phyloP scores from a whole-genome alignment of 306 rosid species.

The Neltuma alba region DNA sequence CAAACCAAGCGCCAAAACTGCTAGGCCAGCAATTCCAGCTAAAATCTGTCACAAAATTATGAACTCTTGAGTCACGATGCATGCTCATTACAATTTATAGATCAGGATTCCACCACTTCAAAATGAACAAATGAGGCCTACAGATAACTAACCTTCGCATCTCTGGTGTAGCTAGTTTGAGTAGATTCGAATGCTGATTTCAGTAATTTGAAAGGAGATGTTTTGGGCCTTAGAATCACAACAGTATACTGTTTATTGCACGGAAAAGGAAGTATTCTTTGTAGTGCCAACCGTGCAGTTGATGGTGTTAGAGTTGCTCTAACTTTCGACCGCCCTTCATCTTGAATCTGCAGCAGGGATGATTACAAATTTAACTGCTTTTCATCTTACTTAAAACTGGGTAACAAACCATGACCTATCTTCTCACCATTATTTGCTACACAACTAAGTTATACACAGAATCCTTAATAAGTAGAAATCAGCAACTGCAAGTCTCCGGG shows the following conservation, averaged over 20 bases:
- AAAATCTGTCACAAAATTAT: slow-evolving; percentile 61
- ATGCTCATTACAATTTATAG: neutral
- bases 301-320: slow-evolving; percentile 63
- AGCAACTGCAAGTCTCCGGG: neutral
- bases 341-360: slow-evolving; percentile 63
- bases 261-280: slow-evolving; percentile 79
- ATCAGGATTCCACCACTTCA: slow-evolving; percentile 1
- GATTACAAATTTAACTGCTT: slow-evolving; percentile 16
- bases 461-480: neutral
- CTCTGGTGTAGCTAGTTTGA: slow-evolving; percentile 47
- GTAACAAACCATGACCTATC: slow-evolving; percentile 29
- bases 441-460: neutral
- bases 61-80: slow-evolving; percentile 12
- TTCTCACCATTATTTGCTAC: slow-evolving; percentile 10
- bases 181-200: slow-evolving; percentile 60
- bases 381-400: slow-evolving; percentile 17
- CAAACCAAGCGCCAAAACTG: slow-evolving; percentile 60
- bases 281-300: slow-evolving; percentile 69
- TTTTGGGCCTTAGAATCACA: slow-evolving; percentile 80
- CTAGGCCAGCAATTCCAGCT: slow-evolving; percentile 65
- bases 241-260: slow-evolving; percentile 83
- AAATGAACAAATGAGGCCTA: slow-evolving; percentile 7
- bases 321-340: slow-evolving; percentile 77
- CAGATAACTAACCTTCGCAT: slow-evolving; percentile 62
- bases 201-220: slow-evolving; percentile 58